A percentile compares a stretch with the other conserved stretches of the same genome.
Conservation (phyloP, 768 basidiomycete species). For the Boletus tomentosulus region DNA sequence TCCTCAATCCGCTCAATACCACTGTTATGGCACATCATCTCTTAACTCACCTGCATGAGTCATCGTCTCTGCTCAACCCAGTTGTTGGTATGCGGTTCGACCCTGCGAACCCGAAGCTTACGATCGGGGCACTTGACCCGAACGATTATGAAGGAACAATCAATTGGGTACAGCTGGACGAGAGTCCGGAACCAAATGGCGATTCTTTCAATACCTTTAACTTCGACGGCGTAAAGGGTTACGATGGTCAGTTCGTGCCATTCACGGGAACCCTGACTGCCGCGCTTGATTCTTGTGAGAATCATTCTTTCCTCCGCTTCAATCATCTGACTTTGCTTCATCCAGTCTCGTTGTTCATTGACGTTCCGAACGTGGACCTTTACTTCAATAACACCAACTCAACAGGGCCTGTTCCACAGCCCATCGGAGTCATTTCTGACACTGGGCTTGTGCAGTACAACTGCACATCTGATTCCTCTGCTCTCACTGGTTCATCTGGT, state of each 20-base stretch:
- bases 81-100: too few species aligned
- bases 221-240: slow-evolving; percentile 30
- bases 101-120: slow-evolving; percentile 30
- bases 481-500: neutral
- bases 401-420: slow-evolving; percentile 21
- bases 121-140: slow-evolving; percentile 31
- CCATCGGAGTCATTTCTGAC: neutral
- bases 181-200: slow-evolving; percentile 12
- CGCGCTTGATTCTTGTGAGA: slow-evolving; percentile 25
- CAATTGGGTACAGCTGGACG: slow-evolving; percentile 25
- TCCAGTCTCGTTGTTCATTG: slow-evolving; percentile 15
- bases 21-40: too few species aligned
- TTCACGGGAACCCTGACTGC: slow-evolving; percentile 11
- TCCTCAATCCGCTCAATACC: too few species aligned
- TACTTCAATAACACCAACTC: slow-evolving; percentile 18
- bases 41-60: too few species aligned
- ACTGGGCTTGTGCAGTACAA: slow-evolving; percentile 10
- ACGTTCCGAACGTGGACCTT: slow-evolving; percentile 12
- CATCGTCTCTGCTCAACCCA: too few species aligned
- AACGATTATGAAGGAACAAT: slow-evolving; percentile 30
- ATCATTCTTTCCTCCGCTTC: neutral
- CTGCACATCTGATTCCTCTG: slow-evolving; percentile 6
- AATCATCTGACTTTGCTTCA: neutral
- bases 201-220: slow-evolving; percentile 19
- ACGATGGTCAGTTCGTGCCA: slow-evolving; percentile 25